Conservation (phyloP, 2,329 filamentous ascomycete genomes). For the Penicillium digitatum region DNA sequence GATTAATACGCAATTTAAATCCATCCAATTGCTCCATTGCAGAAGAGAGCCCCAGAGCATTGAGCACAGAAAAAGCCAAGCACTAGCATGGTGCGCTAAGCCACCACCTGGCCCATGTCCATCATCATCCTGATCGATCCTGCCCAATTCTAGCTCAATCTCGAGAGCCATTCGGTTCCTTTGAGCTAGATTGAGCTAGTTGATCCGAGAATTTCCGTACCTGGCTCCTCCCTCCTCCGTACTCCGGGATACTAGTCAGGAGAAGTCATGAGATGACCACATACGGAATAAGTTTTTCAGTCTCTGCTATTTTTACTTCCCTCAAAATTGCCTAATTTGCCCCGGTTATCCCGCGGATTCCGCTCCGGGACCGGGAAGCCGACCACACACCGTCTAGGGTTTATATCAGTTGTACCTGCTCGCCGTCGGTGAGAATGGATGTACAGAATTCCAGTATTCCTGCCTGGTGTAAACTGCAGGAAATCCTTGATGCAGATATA, state of each 20-base stretch:
- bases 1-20: too few relatives aligned
- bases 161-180: neutral
- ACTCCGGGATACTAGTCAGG: neutral
- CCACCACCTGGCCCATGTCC: neutral
- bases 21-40: too few relatives aligned
- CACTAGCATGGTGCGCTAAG: neutral
- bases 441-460: neutral
- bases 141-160: neutral
- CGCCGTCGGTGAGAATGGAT: neutral
- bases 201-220: neutral
- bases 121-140: neutral
- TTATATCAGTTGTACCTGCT: too few relatives aligned
- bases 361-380: conserved; percentile 2
- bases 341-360: neutral
- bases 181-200: neutral
- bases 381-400: neutral
- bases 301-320: neutral
- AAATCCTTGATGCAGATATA: neutral
- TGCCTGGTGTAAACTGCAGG: neutral
- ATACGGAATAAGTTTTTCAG: too few relatives aligned
- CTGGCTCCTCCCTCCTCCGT: neutral
- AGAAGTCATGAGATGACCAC: neutral
- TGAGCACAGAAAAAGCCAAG: neutral
- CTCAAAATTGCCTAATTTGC: too few relatives aligned
- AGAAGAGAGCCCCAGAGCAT: neutral